phyloP scores from a whole-genome alignment of 2,329 filamentous ascomycete genomes.

The Neoarthrinium moseri region DNA sequence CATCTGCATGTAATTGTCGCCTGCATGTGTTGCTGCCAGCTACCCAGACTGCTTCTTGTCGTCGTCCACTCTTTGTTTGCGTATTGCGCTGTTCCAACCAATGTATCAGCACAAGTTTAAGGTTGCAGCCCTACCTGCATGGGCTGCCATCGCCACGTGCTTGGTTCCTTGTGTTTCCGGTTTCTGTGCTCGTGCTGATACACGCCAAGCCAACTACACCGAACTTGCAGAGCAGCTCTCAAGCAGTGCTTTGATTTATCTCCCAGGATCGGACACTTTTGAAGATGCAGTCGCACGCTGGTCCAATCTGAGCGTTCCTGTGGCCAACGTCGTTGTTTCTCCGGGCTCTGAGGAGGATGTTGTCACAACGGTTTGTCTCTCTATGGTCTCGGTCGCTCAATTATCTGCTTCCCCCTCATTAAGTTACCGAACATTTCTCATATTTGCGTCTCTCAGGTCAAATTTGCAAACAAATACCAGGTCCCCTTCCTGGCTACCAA shows the following conservation, averaged over 20 bases:
- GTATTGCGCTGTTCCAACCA: neutral
- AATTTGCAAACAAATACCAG: slow-evolving; percentile 35
- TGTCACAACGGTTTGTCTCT: slow-evolving; percentile 32
- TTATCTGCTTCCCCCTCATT: neutral
- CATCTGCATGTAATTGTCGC: neutral
- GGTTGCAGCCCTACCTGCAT: neutral
- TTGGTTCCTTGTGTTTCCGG: no score
- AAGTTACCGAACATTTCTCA: neutral
- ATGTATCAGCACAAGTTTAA: neutral
- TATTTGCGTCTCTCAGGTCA: slow-evolving; percentile 27
- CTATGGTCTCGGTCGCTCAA: no score
- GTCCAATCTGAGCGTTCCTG: slow-evolving; percentile 29
- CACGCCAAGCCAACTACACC: neutral
- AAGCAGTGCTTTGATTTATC: slow-evolving; percentile 24
- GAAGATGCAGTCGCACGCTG: slow-evolving; percentile 24
- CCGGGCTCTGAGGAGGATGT: slow-evolving; percentile 34
- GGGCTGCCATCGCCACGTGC: no score
- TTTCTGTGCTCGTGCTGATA: neutral
- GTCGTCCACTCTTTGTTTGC: neutral
- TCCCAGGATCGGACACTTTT: slow-evolving; percentile 27
- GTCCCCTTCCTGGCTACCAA: slow-evolving; percentile 37
- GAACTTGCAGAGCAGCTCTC: slow-evolving; percentile 17
- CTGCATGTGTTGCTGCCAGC: slow-evolving; percentile 1
- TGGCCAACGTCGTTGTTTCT: slow-evolving; percentile 32
- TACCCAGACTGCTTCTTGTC: neutral